Evolutionary conservation across 176 grass and related monocot species (phyloP).

Genomic region (Zoysia japonica): DNA sequence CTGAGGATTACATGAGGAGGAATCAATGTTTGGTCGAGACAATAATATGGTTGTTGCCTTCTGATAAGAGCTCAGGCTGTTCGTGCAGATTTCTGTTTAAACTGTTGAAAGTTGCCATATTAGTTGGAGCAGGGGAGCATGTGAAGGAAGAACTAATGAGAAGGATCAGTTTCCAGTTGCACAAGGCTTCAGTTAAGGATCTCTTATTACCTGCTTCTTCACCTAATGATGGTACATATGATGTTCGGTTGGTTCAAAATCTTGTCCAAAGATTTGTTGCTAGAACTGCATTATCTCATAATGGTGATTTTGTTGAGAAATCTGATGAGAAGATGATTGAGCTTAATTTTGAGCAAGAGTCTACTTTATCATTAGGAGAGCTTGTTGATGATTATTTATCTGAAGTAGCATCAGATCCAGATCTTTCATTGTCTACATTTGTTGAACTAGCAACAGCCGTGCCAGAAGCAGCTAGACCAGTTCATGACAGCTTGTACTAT

Average conservation of each 20-base stretch:
- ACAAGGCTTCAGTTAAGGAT: conserved; percentile 88
- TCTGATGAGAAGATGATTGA: conserved; percentile 77
- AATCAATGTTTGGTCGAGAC: conserved; percentile 85
- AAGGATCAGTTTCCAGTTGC: conserved; percentile 73
- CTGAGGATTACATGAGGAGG: conserved; percentile 83
- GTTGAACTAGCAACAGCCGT: conserved; percentile 67
- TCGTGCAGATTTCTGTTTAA: conserved; percentile 97
- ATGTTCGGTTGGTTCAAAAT: conserved; percentile 67
- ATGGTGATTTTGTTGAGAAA: conserved; percentile 55
- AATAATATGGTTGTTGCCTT: conserved; percentile 87
- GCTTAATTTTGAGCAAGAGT: conserved; percentile 62
- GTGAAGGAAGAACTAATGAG: conserved; percentile 84
- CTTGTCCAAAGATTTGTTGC: conserved; percentile 82
- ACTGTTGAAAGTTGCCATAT: conserved; percentile 82
- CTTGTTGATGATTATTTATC: conserved; percentile 81
- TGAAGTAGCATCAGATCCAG: conserved; percentile 83
- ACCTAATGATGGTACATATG: conserved; percentile 49
- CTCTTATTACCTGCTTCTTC: conserved; percentile 67
- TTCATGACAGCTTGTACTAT: conserved; percentile 80
- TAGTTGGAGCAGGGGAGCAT: conserved; percentile 65
- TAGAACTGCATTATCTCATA: conserved; percentile 44
- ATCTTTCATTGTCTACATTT: conserved; percentile 70
- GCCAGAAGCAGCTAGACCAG: conserved; percentile 68
- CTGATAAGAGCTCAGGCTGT: conserved; percentile 88
- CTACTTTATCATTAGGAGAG: conserved; percentile 73